These are phyloP conservation scores for Decorospora gaudefroyi DNA, from an alignment of 2,329 filamentous ascomycete genomes.

Conservation along the genomic window DNA sequence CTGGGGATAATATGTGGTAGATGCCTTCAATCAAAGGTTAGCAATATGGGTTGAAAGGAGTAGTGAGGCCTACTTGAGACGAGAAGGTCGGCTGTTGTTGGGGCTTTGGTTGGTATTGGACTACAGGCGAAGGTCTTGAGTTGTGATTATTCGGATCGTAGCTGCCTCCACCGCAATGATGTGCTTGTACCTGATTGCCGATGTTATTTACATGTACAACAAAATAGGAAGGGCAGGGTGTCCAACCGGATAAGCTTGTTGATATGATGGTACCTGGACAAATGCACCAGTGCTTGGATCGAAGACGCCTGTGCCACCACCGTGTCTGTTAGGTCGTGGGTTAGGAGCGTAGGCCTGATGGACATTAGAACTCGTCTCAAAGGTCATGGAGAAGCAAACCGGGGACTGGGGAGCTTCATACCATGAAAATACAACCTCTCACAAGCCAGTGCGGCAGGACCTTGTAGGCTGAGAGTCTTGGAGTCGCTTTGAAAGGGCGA, in stretches of 20 bases:
- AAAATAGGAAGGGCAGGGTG: neutral
- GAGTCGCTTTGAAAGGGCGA: neutral
- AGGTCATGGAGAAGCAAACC: neutral
- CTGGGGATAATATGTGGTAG: conserved; percentile 10
- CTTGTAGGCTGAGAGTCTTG: neutral
- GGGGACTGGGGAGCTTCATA: conserved; percentile 2
- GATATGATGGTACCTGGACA: conserved; percentile 8
- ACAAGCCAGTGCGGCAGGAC: neutral
- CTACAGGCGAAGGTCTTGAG: conserved; percentile 5
- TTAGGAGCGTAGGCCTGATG: conserved; percentile 26
- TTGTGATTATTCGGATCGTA: conserved; percentile 22
- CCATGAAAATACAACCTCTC: conserved; percentile 18
- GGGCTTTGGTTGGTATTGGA: conserved; percentile 15
- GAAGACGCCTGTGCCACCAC: conserved; percentile 29
- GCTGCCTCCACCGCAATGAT: conserved; percentile 23
- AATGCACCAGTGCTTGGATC: conserved; percentile 22
- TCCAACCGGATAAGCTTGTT: conserved; percentile 14
- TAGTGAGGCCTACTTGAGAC: conserved; percentile 16
- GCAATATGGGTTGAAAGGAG: neutral
- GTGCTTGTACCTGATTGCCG: neutral
- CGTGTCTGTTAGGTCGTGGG: conserved; percentile 23
- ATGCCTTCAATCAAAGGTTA: conserved; percentile 14
- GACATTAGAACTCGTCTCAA: conserved; percentile 8
- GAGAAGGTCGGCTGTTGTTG: conserved; percentile 12
- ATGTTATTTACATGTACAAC: neutral